A percentile compares a stretch with the other conserved stretches of the same genome.
phyloP scores from a whole-genome alignment of 345 rosid genomes.

The Mercurialis annua region DNA sequence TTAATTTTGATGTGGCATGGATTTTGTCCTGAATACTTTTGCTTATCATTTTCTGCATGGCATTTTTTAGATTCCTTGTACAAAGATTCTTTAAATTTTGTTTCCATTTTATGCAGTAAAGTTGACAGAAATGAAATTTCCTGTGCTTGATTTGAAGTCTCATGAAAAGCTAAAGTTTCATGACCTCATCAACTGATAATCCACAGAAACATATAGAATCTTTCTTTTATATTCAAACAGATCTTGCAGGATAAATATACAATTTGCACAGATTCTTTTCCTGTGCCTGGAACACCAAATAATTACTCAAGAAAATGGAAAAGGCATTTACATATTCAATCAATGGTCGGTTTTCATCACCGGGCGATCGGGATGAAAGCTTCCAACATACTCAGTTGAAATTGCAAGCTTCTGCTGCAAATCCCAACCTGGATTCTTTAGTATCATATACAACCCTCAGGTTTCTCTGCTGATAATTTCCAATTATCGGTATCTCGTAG shows the following conservation, averaged over 20 bases:
- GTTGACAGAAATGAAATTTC: not conserved
- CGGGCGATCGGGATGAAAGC: no score
- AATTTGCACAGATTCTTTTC: not conserved
- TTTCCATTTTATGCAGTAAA: not conserved
- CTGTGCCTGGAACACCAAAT: not conserved
- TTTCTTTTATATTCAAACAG: constrained; percentile 11
- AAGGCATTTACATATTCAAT: constrained; percentile 8
- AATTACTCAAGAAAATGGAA: constrained; percentile 6
- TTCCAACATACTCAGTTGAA: constrained; percentile 35
- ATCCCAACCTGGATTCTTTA: constrained; percentile 56
- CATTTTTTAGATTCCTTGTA: not conserved
- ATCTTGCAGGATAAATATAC: constrained; percentile 6
- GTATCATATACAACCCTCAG: constrained; percentile 82
- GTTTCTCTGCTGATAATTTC: constrained; percentile 83
- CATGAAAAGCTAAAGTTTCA: not conserved
- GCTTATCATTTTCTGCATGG: not conserved
- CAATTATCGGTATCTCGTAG: constrained; percentile 65
- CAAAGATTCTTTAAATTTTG: not conserved
- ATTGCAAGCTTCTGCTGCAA: constrained; percentile 75
- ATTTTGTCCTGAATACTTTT: not conserved
- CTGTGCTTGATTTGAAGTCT: not conserved
- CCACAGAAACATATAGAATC: not conserved
- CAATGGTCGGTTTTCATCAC: no score
- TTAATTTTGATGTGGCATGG: not conserved
- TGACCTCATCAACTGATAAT: not conserved